Evolutionary conservation across 1,139 yeast species (phyloP), one percentile per base, ranked within the genome.

Genomic region (Geotrichum fermentans): DNA sequence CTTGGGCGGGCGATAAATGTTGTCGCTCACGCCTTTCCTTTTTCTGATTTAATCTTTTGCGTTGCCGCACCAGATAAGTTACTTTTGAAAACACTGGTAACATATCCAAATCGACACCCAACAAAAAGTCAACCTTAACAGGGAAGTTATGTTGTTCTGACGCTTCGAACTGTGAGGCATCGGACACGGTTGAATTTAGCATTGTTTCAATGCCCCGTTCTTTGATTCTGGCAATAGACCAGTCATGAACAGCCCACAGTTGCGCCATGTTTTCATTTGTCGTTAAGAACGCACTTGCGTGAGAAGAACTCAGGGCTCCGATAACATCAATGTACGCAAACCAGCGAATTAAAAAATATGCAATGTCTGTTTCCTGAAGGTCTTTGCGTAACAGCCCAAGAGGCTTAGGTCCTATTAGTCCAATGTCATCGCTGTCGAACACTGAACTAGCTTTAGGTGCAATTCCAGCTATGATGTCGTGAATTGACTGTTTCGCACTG

Each of bases 241-340:
- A 54, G 16, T 44, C 53, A 8, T 61, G 60, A n/a, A 56, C 50
- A 2, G 60, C 52, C 64, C 65, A 60, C 21, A 59, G 53, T 32
- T 59, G 60, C 2, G 62, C 56, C 34, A 56, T 56, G 26, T 58
- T 47, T 37, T 56, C 61, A 18, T 58, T 56, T n/a, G 58, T 58
- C 4, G 59, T 55, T 16, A 62, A 51, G 11, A 60, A 55, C 3
- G 67, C 60, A 5, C 60, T 53, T 1, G 64, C 64, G 14, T 55
- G 45, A 17, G 60, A 55, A 3, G 66, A 60, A 26, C 64, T 59
- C 30, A 83, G 66, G 1, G 83, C 76, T 0, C 89, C 87, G 34
- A 84, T 73, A 1, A 82, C 79, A 58, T 83, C 90, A 42, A 82
- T 70, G 57, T 82, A 85, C 0, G 82, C 83, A 60, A 80, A 82